phyloP scores from a whole-genome alignment of 2,329 filamentous ascomycete genomes.

The Cadophora sp. region DNA sequence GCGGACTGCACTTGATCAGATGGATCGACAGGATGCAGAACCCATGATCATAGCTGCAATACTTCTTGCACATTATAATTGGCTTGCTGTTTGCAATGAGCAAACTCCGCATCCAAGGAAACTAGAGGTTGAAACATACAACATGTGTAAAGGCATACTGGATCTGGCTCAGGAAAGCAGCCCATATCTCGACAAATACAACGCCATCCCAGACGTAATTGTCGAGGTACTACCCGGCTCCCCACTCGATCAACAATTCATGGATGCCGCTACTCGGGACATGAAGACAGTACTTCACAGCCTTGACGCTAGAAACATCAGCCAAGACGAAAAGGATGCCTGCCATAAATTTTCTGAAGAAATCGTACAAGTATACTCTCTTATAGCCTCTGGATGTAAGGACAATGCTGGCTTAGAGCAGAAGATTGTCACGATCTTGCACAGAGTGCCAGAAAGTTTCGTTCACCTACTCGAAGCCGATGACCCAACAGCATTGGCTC shows the following conservation, averaged over 20 bases:
- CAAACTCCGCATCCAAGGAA: background rate
- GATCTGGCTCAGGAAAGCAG: slow-evolving; percentile 10
- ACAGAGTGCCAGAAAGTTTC: slow-evolving; percentile 26
- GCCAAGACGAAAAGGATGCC: background rate
- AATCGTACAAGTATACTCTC: slow-evolving; percentile 21
- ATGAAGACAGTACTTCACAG: slow-evolving; percentile 14
- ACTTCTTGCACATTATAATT: slow-evolving; percentile 27
- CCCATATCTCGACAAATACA: slow-evolving; percentile 22
- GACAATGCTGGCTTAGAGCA: slow-evolving; percentile 28
- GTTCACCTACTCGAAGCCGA: slow-evolving; percentile 21
- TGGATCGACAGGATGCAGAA: slow-evolving; percentile 20
- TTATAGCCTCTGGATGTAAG: slow-evolving; percentile 15
- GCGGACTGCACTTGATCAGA: slow-evolving; percentile 7
- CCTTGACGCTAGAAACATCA: background rate
- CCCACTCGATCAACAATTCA: slow-evolving; percentile 12
- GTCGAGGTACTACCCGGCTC: background rate
- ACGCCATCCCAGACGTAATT: background rate
- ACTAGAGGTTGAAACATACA: slow-evolving; percentile 22
- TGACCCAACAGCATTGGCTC: slow-evolving; percentile 31
- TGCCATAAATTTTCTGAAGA: slow-evolving; percentile 21
- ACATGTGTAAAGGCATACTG: slow-evolving; percentile 27
- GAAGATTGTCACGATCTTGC: slow-evolving; percentile 29
- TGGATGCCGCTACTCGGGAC: slow-evolving; percentile 22
- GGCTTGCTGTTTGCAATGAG: slow-evolving; percentile 21
- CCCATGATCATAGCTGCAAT: slow-evolving; percentile 21